These are phyloP conservation scores for Groenewaldozyma salmanticensis DNA, from an alignment of 805 yeast species.

Conservation along the genomic window DNA sequence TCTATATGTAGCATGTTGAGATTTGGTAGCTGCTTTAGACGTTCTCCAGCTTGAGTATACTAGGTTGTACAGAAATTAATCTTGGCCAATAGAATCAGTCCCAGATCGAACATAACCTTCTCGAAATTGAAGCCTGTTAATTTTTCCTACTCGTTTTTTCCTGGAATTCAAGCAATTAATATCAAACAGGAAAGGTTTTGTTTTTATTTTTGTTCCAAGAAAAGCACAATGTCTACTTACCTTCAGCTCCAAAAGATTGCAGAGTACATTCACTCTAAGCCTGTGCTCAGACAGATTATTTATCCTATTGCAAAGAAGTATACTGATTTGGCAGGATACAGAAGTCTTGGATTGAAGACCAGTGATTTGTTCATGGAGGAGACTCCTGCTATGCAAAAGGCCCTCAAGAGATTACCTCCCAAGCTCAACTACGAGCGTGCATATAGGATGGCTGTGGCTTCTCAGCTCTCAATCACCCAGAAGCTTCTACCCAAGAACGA, in stretches of 20 bases:
- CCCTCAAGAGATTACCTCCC: conserved; percentile 77
- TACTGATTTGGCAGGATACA: conserved; percentile 75
- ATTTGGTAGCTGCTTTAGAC: too few species aligned
- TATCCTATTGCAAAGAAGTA: conserved; percentile 74
- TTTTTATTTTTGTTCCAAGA: neutral
- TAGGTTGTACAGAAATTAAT: too few species aligned
- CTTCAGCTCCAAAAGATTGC: conserved; percentile 33
- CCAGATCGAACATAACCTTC: too few species aligned
- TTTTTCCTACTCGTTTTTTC: too few species aligned
- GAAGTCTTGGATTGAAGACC: conserved; percentile 82
- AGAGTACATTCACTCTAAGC: conserved; percentile 72
- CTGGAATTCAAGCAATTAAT: too few species aligned
- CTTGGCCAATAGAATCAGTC: too few species aligned
- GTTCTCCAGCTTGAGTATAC: too few species aligned
- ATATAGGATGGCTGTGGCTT: conserved; percentile 86
- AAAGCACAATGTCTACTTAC: conserved; percentile 26
- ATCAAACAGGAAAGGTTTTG: too few species aligned
- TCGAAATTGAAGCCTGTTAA: too few species aligned
- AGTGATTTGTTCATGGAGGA: conserved; percentile 88
- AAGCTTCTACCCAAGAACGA: conserved; percentile 75
- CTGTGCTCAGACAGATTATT: conserved; percentile 63
- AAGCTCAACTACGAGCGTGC: conserved; percentile 83
- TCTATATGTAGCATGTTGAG: too few species aligned
- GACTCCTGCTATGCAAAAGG: conserved; percentile 76
- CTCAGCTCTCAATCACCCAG: conserved; percentile 76